A percentile compares a stretch with the other conserved stretches of the same genome.
These are phyloP conservation scores for Toxoplasma gondii DNA, from an alignment of 169 alveolate genomes.

Conservation along the genomic window DNA sequence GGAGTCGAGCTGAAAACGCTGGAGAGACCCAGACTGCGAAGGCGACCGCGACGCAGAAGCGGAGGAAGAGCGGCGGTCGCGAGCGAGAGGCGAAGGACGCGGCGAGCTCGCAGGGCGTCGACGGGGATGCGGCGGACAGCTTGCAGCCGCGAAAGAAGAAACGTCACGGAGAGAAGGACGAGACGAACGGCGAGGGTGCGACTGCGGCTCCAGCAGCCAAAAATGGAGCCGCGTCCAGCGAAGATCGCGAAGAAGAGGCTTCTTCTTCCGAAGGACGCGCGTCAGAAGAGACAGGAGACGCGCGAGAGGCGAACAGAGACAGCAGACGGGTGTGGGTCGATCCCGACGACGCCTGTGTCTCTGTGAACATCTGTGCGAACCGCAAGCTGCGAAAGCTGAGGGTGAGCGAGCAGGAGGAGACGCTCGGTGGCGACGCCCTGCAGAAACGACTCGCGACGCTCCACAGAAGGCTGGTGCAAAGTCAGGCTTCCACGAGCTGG, in stretches of 20 bases:
- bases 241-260: no score
- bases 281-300: not conserved
- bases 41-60: not conserved
- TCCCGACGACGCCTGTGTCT: conserved; percentile 4
- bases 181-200: not conserved
- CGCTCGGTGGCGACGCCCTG: not conserved
- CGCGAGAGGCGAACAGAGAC: not conserved
- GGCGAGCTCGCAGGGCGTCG: not conserved
- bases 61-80: not conserved
- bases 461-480: not conserved
- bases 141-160: conserved; percentile 9
- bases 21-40: not conserved
- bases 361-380: not conserved
- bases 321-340: conserved; percentile 33
- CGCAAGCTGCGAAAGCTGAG: conserved; percentile 53
- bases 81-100: not conserved
- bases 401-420: not conserved
- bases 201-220: not conserved
- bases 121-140: not conserved
- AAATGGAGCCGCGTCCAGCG: no score
- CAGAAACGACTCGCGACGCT: not conserved
- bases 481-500: not conserved
- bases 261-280: no score
- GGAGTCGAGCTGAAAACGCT: not conserved
- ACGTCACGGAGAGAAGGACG: not conserved